Conservation (phyloP, 1,284 basidiomycete genomes). For the Boletellus deceptivus region DNA sequence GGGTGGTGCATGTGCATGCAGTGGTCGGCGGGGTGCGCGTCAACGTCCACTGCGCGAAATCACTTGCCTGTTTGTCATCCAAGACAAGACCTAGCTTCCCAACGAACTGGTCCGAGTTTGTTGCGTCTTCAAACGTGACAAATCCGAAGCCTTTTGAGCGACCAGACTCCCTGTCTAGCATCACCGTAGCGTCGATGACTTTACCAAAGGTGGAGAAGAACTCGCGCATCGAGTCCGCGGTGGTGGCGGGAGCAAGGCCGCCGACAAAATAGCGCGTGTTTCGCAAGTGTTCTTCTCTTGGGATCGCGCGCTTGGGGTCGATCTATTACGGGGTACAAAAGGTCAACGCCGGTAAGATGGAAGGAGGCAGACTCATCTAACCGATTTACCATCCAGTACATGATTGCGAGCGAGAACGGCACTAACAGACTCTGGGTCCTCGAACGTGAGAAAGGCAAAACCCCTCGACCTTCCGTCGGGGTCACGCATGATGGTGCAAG, state of each 20-base stretch:
- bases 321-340: conserved; percentile 55
- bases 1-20: neutral
- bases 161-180: conserved; percentile 89
- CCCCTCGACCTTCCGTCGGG: conserved; percentile 86
- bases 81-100: conserved; percentile 67
- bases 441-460: conserved; percentile 94
- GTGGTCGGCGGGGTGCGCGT: neutral
- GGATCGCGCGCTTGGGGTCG: conserved; percentile 93
- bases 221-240: conserved; percentile 76
- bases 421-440: conserved; percentile 77
- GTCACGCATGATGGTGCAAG: conserved; percentile 95
- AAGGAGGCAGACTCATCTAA: conserved; percentile 35
- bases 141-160: conserved; percentile 95
- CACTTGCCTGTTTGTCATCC: conserved; percentile 73
- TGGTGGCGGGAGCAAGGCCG: conserved; percentile 76
- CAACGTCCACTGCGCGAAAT: neutral
- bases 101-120: conserved; percentile 69
- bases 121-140: conserved; percentile 83
- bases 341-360: conserved; percentile 1
- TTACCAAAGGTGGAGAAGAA: conserved; percentile 80
- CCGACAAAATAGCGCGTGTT: conserved; percentile 90
- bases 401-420: conserved; percentile 84
- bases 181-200: conserved; percentile 88
- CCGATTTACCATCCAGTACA: conserved; percentile 88
- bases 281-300: conserved; percentile 79